Base-by-base conservation (phyloP, 768 basidiomycete species). In the Rhodotorula paludigena region DNA sequence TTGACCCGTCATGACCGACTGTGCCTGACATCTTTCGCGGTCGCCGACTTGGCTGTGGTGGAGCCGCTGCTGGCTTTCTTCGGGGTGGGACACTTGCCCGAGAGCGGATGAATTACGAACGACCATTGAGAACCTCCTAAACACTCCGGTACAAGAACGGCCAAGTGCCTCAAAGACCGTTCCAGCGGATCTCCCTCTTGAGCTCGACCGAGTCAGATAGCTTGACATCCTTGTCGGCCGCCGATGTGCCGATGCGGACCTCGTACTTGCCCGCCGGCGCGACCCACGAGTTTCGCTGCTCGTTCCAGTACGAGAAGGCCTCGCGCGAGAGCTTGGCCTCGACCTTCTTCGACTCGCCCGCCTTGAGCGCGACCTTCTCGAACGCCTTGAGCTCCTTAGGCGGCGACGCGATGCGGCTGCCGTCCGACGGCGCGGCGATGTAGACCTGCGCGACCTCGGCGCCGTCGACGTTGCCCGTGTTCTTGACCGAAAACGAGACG, bases 361-460 rank as follows among this genome's bases (percentile, higher is more conserved):
- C 82, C 18, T 78, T 75, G 20, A 88, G 74, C 60, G 76, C 80
- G 3, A 82, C 83, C 75, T 88, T 88, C 23, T 79, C 77, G 76
- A 88, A 89, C 3, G 81, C 85, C 72, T 84, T 84, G 63, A 89
- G 81, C 73, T 84, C 82, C 38, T 85, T 79, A 32, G 80, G 80
- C 6, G 86, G 84, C 69, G 86, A 84, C 20, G 84, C 83, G 54
- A 86, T 80, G 48, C 79, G 77, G 9, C 78, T 76, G 10, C 77
- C 77, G 67, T 16, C 82, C 32, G 32, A 25, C 78, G 42, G 81
- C 64, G 58, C 80, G 15, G 80, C 78, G 54, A 88, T 79, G 78
- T 91, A 92, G 62, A 89, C 72, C 75, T 90, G 89, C 8, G 85
- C 84, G 73, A 87, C 81, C 74, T 90, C 87, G 14, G 85, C 83